Evolutionary conservation across 2,329 filamentous ascomycete genomes (phyloP).

Genomic region (Emmonsiellopsis sp.): DNA sequence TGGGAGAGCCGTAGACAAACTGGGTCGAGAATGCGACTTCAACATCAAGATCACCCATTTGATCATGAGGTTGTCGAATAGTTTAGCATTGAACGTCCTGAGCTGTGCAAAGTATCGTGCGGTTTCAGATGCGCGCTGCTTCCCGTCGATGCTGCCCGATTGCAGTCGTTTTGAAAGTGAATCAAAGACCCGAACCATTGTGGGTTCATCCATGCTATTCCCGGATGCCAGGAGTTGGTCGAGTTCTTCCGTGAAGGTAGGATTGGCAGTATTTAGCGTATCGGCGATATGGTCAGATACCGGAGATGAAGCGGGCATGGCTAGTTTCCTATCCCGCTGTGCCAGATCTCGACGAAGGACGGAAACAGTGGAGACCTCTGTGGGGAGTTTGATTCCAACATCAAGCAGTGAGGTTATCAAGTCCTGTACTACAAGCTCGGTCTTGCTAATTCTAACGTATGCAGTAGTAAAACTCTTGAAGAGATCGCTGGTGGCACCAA

Average conservation of each 20-base stretch:
- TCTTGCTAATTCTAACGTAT: constrained; percentile 29
- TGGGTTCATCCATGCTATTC: constrained; percentile 38
- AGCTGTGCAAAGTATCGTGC: constrained; percentile 36
- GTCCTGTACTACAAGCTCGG: constrained; percentile 27
- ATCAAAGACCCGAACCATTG: constrained; percentile 34
- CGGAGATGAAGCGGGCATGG: constrained; percentile 39
- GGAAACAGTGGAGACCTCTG: constrained; percentile 29
- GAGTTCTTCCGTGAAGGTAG: constrained; percentile 36
- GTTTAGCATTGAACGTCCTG: constrained; percentile 34
- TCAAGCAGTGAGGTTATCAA: constrained; percentile 38
- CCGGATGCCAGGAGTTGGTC: constrained; percentile 38
- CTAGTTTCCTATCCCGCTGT: constrained; percentile 33
- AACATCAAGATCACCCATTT: constrained; percentile 34
- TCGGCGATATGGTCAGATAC: constrained; percentile 40
- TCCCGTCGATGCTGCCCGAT: constrained; percentile 19
- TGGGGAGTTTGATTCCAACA: constrained; percentile 33
- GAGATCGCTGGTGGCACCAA: constrained; percentile 36
- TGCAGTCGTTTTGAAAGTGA: constrained; percentile 31
- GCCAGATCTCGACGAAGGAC: constrained; percentile 37
- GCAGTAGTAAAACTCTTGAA: constrained; percentile 33
- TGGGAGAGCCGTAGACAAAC: constrained; percentile 26
- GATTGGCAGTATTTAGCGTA: constrained; percentile 28
- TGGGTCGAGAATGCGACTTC: constrained; percentile 24
- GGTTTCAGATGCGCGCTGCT: constrained; percentile 25
- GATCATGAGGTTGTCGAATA: constrained; percentile 35